phyloP scores from a whole-genome alignment of 148 eudicot genomes.

The Amaranthus palmeri region DNA sequence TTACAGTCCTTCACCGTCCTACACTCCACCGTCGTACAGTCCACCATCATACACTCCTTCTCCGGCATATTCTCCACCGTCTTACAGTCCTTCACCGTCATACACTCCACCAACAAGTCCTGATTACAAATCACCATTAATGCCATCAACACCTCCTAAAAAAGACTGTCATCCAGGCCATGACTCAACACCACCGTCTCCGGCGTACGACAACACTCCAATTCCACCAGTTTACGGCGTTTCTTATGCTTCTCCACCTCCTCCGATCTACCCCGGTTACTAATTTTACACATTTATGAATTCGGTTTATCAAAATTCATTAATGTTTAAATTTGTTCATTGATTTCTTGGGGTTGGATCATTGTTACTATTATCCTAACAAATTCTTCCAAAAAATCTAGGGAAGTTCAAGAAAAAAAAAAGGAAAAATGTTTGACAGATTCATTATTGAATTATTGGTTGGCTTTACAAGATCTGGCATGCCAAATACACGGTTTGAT shows the following conservation, averaged over 20 bases:
- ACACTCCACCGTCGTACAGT: neutral
- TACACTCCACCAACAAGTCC: constrained; percentile 1
- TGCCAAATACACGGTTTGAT: constrained; percentile 13
- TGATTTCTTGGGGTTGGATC: neutral
- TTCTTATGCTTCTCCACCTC: constrained; percentile 11
- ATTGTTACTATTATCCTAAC: constrained; percentile 2
- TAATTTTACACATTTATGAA: neutral
- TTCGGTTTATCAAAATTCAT: neutral
- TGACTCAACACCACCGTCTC: neutral
- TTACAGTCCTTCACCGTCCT: neutral
- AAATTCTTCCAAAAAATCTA: constrained; percentile 2
- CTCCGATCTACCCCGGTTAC: constrained; percentile 15
- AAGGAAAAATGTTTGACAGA: neutral
- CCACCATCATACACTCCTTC: constrained; percentile 3
- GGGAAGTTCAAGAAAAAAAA: constrained; percentile 2
- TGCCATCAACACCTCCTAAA: neutral
- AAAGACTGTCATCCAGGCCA: neutral
- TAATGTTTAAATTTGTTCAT: constrained; percentile 7
- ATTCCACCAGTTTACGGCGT: constrained; percentile 18
- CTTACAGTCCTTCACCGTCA: neutral
- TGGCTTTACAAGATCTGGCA: neutral
- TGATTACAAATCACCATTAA: neutral
- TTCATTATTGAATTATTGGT: constrained; percentile 5
- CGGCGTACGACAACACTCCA: neutral
- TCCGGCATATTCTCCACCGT: neutral